phyloP scores from a whole-genome alignment of 129 eudicot genomes.

The Logfia minima region DNA sequence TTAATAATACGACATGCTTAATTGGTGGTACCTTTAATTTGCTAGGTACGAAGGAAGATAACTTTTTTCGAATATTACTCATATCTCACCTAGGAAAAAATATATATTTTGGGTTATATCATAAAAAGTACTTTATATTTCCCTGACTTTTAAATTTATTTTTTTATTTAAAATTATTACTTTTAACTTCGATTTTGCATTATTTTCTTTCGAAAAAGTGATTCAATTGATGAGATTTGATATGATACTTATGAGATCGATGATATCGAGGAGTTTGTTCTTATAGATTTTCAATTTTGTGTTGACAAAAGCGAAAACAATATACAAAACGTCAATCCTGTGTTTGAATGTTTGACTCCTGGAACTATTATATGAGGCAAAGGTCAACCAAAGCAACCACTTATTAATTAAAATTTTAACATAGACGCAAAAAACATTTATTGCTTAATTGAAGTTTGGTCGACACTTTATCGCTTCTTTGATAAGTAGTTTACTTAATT shows the following conservation, averaged over 20 bases:
- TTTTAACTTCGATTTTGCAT: neutral
- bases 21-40: conserved; percentile 16
- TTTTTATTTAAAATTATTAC: neutral
- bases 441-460: neutral
- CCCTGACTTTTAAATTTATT: neutral
- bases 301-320: neutral
- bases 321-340: neutral
- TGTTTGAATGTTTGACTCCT: neutral
- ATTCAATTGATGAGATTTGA: no score
- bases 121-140: neutral
- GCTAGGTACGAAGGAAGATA: conserved; percentile 15
- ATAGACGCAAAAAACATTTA: no score
- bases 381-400: neutral
- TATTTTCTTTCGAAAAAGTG: no score
- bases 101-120: neutral
- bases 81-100: neutral
- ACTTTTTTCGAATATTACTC: neutral
- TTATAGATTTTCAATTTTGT: neutral
- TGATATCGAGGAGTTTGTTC: no score
- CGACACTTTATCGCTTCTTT: neutral
- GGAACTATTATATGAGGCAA: neutral
- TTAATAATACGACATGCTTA: conserved; percentile 16
- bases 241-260: no score
- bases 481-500: neutral
- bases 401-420: neutral